A percentile compares a stretch with the other conserved stretches of the same genome.
phyloP scores from a whole-genome alignment of 2,329 filamentous ascomycete genomes.

The Pseudogymnoascus sp. region DNA sequence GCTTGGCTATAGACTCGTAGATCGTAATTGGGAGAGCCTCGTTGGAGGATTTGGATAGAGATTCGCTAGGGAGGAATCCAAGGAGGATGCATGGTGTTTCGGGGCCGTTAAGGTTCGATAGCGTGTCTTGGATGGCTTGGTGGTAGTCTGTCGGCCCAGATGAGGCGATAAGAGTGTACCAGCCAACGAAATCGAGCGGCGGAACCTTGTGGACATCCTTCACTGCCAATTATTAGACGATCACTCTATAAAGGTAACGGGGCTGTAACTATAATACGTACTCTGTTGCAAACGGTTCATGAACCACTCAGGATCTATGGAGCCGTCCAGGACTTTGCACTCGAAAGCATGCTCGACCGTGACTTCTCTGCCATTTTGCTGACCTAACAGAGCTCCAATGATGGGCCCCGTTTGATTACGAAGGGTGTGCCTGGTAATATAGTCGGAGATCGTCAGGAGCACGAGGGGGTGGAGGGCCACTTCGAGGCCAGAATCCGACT shows the following conservation, averaged over 20 bases:
- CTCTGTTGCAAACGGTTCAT: constrained; percentile 73
- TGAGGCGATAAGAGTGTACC: constrained; percentile 73
- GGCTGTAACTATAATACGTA: constrained; percentile 38
- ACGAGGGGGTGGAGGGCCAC: constrained; percentile 88
- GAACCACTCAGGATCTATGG: constrained; percentile 63
- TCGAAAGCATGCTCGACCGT: constrained; percentile 93
- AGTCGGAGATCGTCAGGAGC: constrained; percentile 92
- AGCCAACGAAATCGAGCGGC: constrained; percentile 79
- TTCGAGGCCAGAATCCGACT: constrained; percentile 60
- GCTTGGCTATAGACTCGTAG: constrained; percentile 78
- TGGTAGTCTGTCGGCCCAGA: constrained; percentile 61
- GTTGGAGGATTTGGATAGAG: constrained; percentile 49
- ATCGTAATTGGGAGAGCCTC: constrained; percentile 84
- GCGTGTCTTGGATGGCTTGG: constrained; percentile 53
- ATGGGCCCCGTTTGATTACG: constrained; percentile 69
- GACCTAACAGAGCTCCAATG: constrained; percentile 80
- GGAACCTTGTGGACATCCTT: constrained; percentile 81
- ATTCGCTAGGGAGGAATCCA: constrained; percentile 68
- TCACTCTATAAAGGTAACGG: neutral
- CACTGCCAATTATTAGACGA: constrained; percentile 46
- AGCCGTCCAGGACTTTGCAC: constrained; percentile 46
- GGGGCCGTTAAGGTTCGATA: neutral
- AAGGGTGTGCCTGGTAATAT: constrained; percentile 84
- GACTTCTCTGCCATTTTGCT: constrained; percentile 83
- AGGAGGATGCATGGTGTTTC: constrained; percentile 52